These are phyloP conservation scores for Herpetomonas muscarum DNA, from an alignment of 208 protist genomes.

Conservation along the genomic window DNA sequence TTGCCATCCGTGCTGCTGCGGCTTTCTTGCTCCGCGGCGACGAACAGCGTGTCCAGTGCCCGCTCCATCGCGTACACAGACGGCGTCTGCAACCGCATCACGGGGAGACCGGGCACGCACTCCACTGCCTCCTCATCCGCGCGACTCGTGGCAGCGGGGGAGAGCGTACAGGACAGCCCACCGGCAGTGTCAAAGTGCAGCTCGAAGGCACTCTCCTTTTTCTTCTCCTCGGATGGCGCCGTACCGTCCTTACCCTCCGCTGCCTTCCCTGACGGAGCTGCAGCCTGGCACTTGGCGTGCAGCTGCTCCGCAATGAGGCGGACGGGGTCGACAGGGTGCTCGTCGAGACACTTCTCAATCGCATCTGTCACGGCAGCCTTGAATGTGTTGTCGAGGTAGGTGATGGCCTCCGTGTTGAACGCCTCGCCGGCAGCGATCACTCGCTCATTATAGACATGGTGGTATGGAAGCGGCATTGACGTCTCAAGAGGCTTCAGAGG, in stretches of 20 bases:
- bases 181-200: background rate
- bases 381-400: constrained; percentile 52
- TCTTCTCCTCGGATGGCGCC: too few relatives aligned
- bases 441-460: constrained; percentile 16
- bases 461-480: constrained; percentile 12
- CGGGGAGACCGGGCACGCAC: constrained; percentile 3
- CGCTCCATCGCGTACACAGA: constrained; percentile 41
- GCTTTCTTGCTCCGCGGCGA: background rate
- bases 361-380: constrained; percentile 38
- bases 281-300: constrained; percentile 2
- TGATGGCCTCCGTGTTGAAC: constrained; percentile 12
- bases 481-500: background rate
- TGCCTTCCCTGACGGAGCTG: background rate
- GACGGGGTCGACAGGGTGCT: constrained; percentile 45
- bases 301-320: constrained; percentile 47
- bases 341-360: constrained; percentile 46
- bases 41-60: constrained; percentile 20
- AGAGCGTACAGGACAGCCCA: background rate
- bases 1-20: background rate
- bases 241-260: too few relatives aligned
- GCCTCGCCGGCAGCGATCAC: constrained; percentile 10
- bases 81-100: constrained; percentile 20
- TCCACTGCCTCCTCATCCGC: background rate
- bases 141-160: background rate
- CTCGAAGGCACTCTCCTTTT: too few relatives aligned